Evolutionary conservation across 1,284 basidiomycete species (phyloP), one percentile per base, ranked within the genome.

Genomic region (Veloboletus limbatus): DNA sequence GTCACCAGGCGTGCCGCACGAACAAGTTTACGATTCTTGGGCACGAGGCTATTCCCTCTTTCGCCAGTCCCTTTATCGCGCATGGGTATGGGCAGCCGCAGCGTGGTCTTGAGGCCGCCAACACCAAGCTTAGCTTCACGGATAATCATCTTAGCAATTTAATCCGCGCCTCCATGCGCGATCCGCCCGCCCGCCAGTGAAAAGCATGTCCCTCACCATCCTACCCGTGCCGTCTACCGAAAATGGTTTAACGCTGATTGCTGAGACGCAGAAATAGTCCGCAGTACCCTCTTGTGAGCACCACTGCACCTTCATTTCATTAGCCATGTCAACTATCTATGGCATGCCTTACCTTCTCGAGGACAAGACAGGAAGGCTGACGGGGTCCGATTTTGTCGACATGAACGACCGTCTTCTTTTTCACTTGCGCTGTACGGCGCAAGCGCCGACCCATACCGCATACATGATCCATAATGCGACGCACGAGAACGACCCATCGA

Each of bases 311-410:
- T 31, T 35, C 48, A 14, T 35, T 45, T 25, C 45, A 8, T 37
- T 40, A 50, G 32, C 27, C 56, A 62, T 66, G 60, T 51, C 60
- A 27, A 72, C 74, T 16, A 67, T 64, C 49, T 79, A 75, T 53
- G 77, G 76, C 46, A 67, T 82, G 57, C 76, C 80, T 28, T 77
- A 68, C 60, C 75, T 84, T 56, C 77, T 85, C 50, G 79, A 82
- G 58, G 82, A 85, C 67, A 75, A 69, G 47, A 75, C 74, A 7
- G 81, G 80, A 8, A 63, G 60, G 32, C 62, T 81, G 38, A 66
- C 68, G 8, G 77, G 73, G 30, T 76, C 79, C 5, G 75, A 80
- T 25, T 85, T 79, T 58, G 57, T 73, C 42, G 83, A 86, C 63
- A 69, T 83, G 54, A 70, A 85, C 61, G 78, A 78, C 42, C 79